phyloP scores from a whole-genome alignment of 257 asterid species.

The Rhazya stricta region DNA sequence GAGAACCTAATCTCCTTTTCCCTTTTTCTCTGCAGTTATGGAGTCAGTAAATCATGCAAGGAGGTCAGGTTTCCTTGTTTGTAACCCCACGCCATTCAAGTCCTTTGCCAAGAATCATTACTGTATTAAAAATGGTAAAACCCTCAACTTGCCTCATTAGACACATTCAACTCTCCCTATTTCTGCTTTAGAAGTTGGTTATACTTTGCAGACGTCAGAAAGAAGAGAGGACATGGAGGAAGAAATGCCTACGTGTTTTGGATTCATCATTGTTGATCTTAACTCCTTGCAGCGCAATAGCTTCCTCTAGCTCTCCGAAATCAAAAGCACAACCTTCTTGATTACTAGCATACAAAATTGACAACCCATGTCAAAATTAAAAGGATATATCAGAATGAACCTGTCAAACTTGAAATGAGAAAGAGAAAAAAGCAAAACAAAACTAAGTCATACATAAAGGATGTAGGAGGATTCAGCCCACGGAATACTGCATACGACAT shows the following conservation, averaged over 20 bases:
- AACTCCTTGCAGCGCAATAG: constrained; percentile 66
- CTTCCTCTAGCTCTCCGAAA: constrained; percentile 93
- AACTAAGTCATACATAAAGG: constrained; percentile 44
- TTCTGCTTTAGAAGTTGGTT: constrained; percentile 24
- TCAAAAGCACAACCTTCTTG: constrained; percentile 68
- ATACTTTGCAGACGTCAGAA: constrained; percentile 49
- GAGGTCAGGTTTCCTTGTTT: constrained; percentile 57
- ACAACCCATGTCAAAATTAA: constrained; percentile 25
- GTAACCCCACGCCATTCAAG: constrained; percentile 72
- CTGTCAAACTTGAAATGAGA: background rate
- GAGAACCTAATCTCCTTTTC: constrained; percentile 28
- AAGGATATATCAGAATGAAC: background rate
- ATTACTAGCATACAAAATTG: constrained; percentile 26
- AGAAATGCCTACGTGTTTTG: constrained; percentile 54
- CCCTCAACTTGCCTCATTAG: constrained; percentile 22
- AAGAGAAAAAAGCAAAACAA: background rate
- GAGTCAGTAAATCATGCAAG: constrained; percentile 77
- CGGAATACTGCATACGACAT: constrained; percentile 54
- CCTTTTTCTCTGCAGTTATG: constrained; percentile 44
- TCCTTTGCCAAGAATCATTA: constrained; percentile 63
- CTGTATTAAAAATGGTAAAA: constrained; percentile 44
- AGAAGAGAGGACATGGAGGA: constrained; percentile 3
- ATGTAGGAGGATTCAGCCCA: constrained; percentile 50
- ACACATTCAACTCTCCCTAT: constrained; percentile 37
- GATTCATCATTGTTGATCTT: constrained; percentile 56